Percentiles rank a stretch among this genome's conserved stretches.
Conservation (phyloP, 305 asterid genomes). For the Solanum hybrid region DNA sequence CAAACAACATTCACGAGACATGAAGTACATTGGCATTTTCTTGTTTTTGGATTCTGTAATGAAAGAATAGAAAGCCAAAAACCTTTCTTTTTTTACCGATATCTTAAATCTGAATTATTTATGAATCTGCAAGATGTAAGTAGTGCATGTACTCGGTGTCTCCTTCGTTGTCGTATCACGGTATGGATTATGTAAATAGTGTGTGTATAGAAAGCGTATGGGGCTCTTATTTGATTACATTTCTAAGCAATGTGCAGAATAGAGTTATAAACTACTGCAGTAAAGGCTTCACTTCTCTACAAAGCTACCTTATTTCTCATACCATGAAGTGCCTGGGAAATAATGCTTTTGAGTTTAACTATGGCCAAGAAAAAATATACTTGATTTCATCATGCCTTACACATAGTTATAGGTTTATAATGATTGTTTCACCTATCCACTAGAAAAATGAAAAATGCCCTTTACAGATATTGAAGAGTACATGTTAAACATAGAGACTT, state of each 20-base stretch:
- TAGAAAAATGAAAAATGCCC: background rate
- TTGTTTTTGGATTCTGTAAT: background rate
- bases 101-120: background rate
- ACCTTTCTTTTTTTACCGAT: background rate
- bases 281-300: background rate
- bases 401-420: background rate
- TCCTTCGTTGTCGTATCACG: background rate
- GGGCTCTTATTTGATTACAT: background rate
- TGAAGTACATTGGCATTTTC: background rate
- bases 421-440: background rate
- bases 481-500: background rate
- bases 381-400: background rate
- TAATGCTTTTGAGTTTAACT: background rate
- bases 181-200: background rate
- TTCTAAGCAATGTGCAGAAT: background rate
- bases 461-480: background rate
- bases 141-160: background rate
- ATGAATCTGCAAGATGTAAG: background rate
- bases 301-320: background rate
- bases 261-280: background rate
- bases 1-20: background rate
- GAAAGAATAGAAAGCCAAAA: background rate
- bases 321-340: background rate
- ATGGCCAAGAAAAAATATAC: background rate
- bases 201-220: background rate